Base-by-base conservation (phyloP, 139 green algal genomes). In the Picochlorum sp. region DNA sequence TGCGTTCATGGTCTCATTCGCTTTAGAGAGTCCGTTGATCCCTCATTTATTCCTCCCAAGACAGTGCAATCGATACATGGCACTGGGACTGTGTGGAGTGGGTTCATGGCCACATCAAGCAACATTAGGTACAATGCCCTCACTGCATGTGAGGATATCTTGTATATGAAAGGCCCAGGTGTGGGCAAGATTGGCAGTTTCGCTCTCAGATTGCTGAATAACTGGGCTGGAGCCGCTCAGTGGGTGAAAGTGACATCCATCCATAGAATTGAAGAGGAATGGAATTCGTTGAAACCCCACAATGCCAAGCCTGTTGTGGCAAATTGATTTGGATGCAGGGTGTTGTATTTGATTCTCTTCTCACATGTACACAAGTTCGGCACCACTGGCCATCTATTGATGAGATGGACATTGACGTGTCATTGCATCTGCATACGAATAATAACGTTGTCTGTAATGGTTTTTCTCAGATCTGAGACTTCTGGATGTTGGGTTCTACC, bases 91-190 rank as follows among this genome's bases (percentile, higher is more conserved):
- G 61, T 30, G 13, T 74, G 68, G 68, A 30, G 45, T 30, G 56
- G 24, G 15, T 74, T 74, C 57, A 74, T 74, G 68, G 31, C 44
- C n/a, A 45, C 30, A 20, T 64, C 37, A 0, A 62, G 45, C 50
- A 74, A 74, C 50, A 34, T 69, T 37, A 50, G 68, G 26, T 74
- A 74, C 61, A 74, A 74, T 60, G 9, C 62, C 16, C 30, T 74
- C 16, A 68, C 66, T 21, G 49, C 7, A 7, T n/a, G 20, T 37
- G 68, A 74, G 54, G 68, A 62, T 11, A 30, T 63, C 4, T 18
- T 65, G 11, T 64, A 69, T n/a, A 23, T 20, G 24, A 31, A 20
- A 8, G 37, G 49, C 16, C 15, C 63, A 38, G 13, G 9, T 9
- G 44, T 23, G 15, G 49, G 49, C 11, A 28, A 26, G 15, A n/a